A percentile compares a stretch with the other conserved stretches of the same genome.
These are phyloP conservation scores for Backusella tarrabulga DNA, from an alignment of 192 early-diverging fungal species.

Conservation along the genomic window DNA sequence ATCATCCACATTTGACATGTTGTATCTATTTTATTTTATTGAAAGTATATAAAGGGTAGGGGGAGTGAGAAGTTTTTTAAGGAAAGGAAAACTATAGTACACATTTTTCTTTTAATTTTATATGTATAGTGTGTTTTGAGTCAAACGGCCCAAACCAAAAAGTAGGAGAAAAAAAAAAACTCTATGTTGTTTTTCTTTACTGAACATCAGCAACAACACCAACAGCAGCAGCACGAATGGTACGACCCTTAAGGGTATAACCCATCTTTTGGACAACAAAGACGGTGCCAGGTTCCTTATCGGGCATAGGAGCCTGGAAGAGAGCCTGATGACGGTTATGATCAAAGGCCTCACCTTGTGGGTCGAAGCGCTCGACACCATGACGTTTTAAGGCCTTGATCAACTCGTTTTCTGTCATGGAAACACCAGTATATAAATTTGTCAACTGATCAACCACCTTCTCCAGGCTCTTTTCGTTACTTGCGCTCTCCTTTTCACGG, in stretches of 20 bases:
- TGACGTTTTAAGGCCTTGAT: conserved; percentile 84
- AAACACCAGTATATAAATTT: conserved; percentile 85
- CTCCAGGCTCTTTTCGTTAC: conserved; percentile 30
- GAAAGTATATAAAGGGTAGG: neutral
- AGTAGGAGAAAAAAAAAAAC: neutral
- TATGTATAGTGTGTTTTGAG: neutral
- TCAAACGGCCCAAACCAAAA: neutral
- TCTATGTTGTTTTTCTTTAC: conserved; percentile 7
- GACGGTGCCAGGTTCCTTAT: conserved; percentile 86
- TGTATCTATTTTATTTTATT: neutral
- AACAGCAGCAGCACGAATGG: conserved; percentile 93
- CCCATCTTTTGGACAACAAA: conserved; percentile 91
- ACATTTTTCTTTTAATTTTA: neutral
- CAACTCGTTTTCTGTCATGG: conserved; percentile 85
- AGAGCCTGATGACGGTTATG: conserved; percentile 93
- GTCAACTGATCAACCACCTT: conserved; percentile 57
- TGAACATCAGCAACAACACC: conserved; percentile 77
- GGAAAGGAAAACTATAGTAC: neutral
- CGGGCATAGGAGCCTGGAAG: conserved; percentile 88
- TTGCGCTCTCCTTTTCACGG: conserved; percentile 30
- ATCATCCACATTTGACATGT: neutral
- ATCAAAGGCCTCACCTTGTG: conserved; percentile 89
- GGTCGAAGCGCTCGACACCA: conserved; percentile 80
- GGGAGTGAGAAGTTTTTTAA: neutral
- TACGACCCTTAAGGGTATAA: conserved; percentile 89